A percentile compares a stretch with the other conserved stretches of the same genome.
These are phyloP conservation scores for Fennellomyces sp. DNA, from an alignment of 371 early-diverging fungal species.

Conservation along the genomic window DNA sequence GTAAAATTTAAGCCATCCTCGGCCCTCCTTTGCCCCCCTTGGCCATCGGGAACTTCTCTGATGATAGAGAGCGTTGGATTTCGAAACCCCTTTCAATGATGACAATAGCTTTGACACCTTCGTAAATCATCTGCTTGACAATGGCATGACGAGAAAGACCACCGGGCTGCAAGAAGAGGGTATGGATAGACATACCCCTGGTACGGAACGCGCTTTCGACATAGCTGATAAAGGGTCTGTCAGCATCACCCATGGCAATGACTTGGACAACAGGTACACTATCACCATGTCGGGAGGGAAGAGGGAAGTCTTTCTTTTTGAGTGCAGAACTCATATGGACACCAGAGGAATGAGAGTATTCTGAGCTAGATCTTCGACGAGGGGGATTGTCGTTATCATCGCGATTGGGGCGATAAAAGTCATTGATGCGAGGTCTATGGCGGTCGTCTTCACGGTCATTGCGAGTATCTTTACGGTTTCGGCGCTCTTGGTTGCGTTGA, in stretches of 20 bases:
- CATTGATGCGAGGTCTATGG: background rate
- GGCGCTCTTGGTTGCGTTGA: background rate
- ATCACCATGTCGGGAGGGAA: constrained; percentile 5
- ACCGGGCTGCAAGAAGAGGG: background rate
- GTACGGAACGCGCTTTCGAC: constrained; percentile 13
- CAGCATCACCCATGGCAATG: constrained; percentile 18
- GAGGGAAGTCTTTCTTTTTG: background rate
- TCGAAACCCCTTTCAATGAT: constrained; percentile 47
- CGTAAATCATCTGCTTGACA: constrained; percentile 42
- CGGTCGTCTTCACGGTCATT: background rate
- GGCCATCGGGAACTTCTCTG: too few relatives aligned
- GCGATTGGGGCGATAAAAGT: background rate
- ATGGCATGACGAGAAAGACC: constrained; percentile 4
- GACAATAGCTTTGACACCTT: constrained; percentile 53
- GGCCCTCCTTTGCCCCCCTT: too few relatives aligned
- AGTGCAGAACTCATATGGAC: background rate
- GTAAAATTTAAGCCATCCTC: too few relatives aligned
- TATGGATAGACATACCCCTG: background rate
- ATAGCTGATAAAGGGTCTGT: constrained; percentile 14
- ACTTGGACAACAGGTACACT: constrained; percentile 20
- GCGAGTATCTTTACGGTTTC: background rate
- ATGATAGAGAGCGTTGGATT: constrained; percentile 25
- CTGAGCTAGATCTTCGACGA: too few relatives aligned
- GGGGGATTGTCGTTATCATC: background rate
- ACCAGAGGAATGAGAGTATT: background rate